phyloP scores from a whole-genome alignment of 1,139 yeast genomes.

The Hyphopichia pseudoburtonii region DNA sequence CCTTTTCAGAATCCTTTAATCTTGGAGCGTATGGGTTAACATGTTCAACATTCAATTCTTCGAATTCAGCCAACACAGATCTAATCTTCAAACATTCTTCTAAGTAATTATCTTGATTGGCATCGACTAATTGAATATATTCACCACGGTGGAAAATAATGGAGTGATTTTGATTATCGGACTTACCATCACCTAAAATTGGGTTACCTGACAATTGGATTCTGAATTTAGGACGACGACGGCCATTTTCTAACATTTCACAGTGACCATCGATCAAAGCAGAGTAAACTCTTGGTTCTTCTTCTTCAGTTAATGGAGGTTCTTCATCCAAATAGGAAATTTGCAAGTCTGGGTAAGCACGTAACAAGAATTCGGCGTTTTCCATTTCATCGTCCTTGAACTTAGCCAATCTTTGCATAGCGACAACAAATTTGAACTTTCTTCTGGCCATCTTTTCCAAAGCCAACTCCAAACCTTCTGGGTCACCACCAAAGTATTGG shows the following conservation, averaged over 20 bases:
- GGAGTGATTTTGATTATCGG: slow-evolving; percentile 98
- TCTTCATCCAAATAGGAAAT: slow-evolving; percentile 98
- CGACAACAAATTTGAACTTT: slow-evolving; percentile 94
- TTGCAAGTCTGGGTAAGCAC: slow-evolving; percentile 98
- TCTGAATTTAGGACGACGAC: slow-evolving; percentile 98
- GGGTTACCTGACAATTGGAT: slow-evolving; percentile 98
- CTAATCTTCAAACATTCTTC: slow-evolving; percentile 98
- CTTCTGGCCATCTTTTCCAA: slow-evolving; percentile 99
- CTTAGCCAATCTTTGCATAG: slow-evolving; percentile 97
- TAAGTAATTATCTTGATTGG: slow-evolving; percentile 96
- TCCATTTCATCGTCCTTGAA: slow-evolving; percentile 97
- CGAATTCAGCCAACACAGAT: slow-evolving; percentile 96
- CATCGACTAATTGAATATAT: slow-evolving; percentile 95
- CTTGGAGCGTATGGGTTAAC: slow-evolving; percentile 76
- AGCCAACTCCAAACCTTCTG: slow-evolving; percentile 92
- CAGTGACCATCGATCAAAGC: slow-evolving; percentile 98
- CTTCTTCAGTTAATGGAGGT: slow-evolving; percentile 86
- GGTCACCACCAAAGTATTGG: slow-evolving; percentile 97
- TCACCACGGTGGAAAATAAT: slow-evolving; percentile 98
- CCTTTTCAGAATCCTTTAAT: slow-evolving; percentile 42
- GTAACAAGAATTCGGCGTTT: slow-evolving; percentile 94
- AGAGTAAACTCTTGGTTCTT: slow-evolving; percentile 95
- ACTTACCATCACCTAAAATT: slow-evolving; percentile 98
- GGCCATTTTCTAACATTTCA: slow-evolving; percentile 95
- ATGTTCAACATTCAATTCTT: slow-evolving; percentile 87